A percentile compares a stretch with the other conserved stretches of the same genome.
phyloP scores from a whole-genome alignment of 805 yeast species.

The Ogataea henricii region DNA sequence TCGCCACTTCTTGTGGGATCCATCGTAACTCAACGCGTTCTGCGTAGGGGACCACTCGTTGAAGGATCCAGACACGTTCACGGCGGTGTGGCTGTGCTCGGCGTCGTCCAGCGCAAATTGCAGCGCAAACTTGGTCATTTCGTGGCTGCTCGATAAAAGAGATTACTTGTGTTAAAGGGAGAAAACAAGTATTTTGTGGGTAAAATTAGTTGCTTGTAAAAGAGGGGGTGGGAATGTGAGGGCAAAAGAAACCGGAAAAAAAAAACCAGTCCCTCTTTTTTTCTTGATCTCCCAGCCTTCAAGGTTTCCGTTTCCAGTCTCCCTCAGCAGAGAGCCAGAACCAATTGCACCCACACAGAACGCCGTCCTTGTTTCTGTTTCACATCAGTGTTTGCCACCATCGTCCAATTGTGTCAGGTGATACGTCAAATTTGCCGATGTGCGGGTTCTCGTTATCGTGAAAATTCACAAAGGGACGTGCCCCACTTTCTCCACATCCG shows the following conservation, averaged over 20 bases:
- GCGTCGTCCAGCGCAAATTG: conserved; percentile 22
- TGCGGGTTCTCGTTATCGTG: neutral
- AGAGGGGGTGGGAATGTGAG: neutral
- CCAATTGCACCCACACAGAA: too few species aligned
- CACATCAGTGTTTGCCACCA: too few species aligned
- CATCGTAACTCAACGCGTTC: conserved; percentile 11
- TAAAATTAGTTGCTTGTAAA: neutral
- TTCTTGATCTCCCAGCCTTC: too few species aligned
- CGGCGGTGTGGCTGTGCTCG: conserved; percentile 9
- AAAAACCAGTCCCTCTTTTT: too few species aligned
- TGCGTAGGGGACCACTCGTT: conserved; percentile 23
- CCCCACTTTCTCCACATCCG: too few species aligned
- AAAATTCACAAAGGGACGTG: too few species aligned
- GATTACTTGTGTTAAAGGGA: neutral
- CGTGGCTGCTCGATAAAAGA: neutral
- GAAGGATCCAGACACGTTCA: conserved; percentile 27
- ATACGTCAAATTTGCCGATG: neutral
- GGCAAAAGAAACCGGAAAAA: neutral
- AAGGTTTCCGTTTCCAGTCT: too few species aligned
- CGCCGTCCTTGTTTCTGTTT: too few species aligned
- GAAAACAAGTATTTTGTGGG: neutral
- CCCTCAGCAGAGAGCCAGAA: too few species aligned
- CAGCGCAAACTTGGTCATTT: conserved; percentile 6
- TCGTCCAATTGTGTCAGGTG: neutral
- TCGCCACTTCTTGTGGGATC: conserved; percentile 9